Evolutionary conservation across 148 eudicot species (phyloP).

Genomic region (Rhododendron griersonianum): DNA sequence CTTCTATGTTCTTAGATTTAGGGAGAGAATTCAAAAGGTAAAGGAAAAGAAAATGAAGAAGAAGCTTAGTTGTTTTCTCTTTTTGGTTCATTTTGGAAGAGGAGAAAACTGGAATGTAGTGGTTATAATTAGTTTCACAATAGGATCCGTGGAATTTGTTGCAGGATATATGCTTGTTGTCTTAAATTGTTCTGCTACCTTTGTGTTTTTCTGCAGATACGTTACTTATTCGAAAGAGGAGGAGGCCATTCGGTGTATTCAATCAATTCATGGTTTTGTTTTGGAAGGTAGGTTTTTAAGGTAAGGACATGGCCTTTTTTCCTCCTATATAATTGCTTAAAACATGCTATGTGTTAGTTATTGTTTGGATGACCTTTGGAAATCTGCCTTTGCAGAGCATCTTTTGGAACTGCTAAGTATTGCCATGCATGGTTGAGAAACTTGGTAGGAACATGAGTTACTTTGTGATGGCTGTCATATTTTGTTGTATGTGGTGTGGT

Average conservation of each 20-base stretch:
- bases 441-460: slow-evolving; percentile 31
- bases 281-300: slow-evolving; percentile 49
- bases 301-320: slow-evolving; percentile 23
- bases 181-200: not conserved
- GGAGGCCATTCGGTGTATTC: slow-evolving; percentile 60
- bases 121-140: not conserved
- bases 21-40: not conserved
- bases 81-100: not conserved
- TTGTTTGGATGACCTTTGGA: slow-evolving; percentile 11
- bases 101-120: not conserved
- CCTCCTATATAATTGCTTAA: not conserved
- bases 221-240: slow-evolving; percentile 59
- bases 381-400: slow-evolving; percentile 41
- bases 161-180: not conserved
- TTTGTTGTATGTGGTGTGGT: not conserved
- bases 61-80: not conserved
- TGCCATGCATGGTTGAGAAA: slow-evolving; percentile 66
- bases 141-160: not conserved
- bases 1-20: not conserved
- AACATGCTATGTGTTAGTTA: not conserved
- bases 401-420: slow-evolving; percentile 63
- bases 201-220: slow-evolving; percentile 25
- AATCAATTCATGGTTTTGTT: slow-evolving; percentile 52
- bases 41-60: not conserved
- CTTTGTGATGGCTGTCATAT: not conserved